Evolutionary conservation across 2,329 filamentous ascomycete species (phyloP), one percentile per base, ranked within the genome.

Genomic region (Geosmithia flava): DNA sequence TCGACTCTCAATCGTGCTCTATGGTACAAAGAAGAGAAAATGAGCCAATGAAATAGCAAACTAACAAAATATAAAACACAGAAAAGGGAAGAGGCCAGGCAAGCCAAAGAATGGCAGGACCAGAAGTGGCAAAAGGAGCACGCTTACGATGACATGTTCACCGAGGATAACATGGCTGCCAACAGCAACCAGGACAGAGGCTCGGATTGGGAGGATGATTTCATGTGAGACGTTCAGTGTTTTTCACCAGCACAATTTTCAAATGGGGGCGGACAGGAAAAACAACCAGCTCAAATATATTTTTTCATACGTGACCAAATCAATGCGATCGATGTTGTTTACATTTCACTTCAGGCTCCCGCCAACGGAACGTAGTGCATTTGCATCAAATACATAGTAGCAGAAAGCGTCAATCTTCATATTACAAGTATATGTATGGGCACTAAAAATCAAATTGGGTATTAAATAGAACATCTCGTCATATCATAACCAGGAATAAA

Each of bases 91-190:
- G 87, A 93, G 58, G 80, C 78, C 0, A 71, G 72, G 39, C 62
- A 89, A 44, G 78, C 81, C 46, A 83, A 88, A 64, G 87, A 96
- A 69, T 77, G 87, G 54, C 85, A 87, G 65, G 84, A 94, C 66
- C 79, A 91, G 68, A 94, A 94, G 65, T 95, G 82, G 75, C 87
- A 95, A 66, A 93, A 93, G 68, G 89, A 95, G n/a, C 91, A 98
- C 67, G 91, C 90, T 2, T 98, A 98, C 64, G 93, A 97, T 61
- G 89, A 95, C 44, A 67, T 96, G 48, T 89, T 95, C 64, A 80
- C 78, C 4, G 88, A 94, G 48, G 87, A 95, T 50, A 84, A 85
- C 57, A 75, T 95, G 69, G 80, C 80, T 42, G 68, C 65, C 20
- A 80, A 81, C 48, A 95, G 83, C 68, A 98, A 98, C 65, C 87